A percentile compares a stretch with the other conserved stretches of the same genome.
Conservation (phyloP, 129 eudicot genomes). For the Lonicera japonica region DNA sequence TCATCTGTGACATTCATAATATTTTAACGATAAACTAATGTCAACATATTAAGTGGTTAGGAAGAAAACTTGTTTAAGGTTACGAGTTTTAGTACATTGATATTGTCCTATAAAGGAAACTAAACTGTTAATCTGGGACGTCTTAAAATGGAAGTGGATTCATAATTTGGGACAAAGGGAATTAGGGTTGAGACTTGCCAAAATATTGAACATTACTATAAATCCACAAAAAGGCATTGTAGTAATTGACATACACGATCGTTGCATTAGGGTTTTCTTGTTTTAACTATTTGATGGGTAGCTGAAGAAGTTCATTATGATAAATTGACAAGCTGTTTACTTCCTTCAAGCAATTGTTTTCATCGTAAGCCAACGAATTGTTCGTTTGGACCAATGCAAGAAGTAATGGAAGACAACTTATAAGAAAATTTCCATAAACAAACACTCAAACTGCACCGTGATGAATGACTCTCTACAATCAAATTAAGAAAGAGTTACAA, state of each 20-base stretch:
- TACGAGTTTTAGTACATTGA: background rate
- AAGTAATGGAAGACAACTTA: slow-evolving; percentile 4
- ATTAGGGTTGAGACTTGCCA: background rate
- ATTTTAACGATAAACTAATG: background rate
- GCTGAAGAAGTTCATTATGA: slow-evolving; percentile 11
- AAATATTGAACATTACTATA: background rate
- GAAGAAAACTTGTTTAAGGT: no score
- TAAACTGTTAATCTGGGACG: background rate
- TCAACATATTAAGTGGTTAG: no score
- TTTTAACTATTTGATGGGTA: slow-evolving; percentile 1
- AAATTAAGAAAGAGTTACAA: background rate
- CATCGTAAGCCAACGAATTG: slow-evolving; percentile 5
- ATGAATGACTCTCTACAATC: slow-evolving; percentile 9
- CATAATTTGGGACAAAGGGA: no score
- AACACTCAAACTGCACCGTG: slow-evolving; percentile 17
- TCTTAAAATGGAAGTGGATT: no score
- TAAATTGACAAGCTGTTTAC: background rate
- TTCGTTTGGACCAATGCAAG: background rate
- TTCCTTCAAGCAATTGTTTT: background rate
- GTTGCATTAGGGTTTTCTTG: background rate
- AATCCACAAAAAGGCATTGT: slow-evolving; percentile 18
- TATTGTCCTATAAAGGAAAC: no score
- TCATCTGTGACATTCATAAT: no score
- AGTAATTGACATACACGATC: slow-evolving; percentile 18
- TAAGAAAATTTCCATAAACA: slow-evolving; percentile 11